Percentiles rank a stretch among this genome's conserved stretches.
Conservation (phyloP, 2,329 filamentous ascomycete species). For the Fusarium cicatricum region DNA sequence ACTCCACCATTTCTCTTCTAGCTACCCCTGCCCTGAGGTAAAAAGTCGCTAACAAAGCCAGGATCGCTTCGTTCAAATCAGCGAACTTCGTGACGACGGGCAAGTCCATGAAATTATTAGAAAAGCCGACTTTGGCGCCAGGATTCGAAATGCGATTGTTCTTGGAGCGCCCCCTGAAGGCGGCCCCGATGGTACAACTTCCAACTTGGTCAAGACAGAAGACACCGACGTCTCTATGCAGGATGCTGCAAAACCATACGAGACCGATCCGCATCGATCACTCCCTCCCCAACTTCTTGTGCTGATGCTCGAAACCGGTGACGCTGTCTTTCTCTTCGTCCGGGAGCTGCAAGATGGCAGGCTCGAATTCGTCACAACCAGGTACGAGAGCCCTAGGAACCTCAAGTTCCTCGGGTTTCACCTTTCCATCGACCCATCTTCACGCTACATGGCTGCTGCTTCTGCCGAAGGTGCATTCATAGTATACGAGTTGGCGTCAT, state of each 20-base stretch:
- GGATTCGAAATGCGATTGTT: conserved; percentile 81
- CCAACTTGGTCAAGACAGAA: conserved; percentile 49
- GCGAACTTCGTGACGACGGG: conserved; percentile 73
- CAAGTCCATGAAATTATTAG: conserved; percentile 78
- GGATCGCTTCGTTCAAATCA: conserved; percentile 83
- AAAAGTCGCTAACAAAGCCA: conserved; percentile 43
- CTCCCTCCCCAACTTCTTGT: conserved; percentile 84
- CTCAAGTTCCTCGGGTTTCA: conserved; percentile 68
- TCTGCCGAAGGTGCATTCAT: conserved; percentile 75
- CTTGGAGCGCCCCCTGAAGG: conserved; percentile 63
- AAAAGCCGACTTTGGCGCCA: conserved; percentile 79
- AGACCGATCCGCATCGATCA: conserved; percentile 13
- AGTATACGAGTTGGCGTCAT: conserved; percentile 72
- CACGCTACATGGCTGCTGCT: conserved; percentile 72
- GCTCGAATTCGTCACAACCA: conserved; percentile 68
- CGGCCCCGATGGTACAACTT: conserved; percentile 31
- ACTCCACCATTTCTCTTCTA: neutral
- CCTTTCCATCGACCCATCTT: conserved; percentile 81
- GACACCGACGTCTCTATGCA: conserved; percentile 51
- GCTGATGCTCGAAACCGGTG: conserved; percentile 76
- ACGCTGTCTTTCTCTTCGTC: conserved; percentile 81
- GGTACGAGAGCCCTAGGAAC: conserved; percentile 65
- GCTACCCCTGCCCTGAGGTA: neutral
- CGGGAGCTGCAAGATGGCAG: conserved; percentile 52
- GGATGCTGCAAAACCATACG: conserved; percentile 33